Conservation (phyloP, 371 early-diverging fungal species). For the Mucor piriformis region DNA sequence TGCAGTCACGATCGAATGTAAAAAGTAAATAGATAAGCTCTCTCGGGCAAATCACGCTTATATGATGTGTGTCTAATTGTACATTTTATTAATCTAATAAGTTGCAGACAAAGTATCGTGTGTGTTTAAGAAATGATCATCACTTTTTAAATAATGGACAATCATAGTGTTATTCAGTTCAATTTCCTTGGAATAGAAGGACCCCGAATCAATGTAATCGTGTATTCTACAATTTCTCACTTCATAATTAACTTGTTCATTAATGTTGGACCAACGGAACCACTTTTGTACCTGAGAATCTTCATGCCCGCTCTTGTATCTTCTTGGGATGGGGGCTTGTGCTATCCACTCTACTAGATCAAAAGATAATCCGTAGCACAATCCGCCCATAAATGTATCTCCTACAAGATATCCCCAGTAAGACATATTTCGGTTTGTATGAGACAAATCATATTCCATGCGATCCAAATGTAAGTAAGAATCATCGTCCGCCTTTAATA, state of each 20-base stretch:
- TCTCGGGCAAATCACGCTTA: too few species aligned
- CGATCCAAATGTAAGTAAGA: background rate
- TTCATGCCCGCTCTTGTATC: background rate
- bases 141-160: background rate
- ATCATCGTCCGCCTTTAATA: background rate
- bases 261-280: background rate
- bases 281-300: slow-evolving; percentile 1
- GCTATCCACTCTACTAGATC: background rate
- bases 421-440: background rate
- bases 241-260: background rate
- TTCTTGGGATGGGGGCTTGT: background rate
- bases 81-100: background rate
- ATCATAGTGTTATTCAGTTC: background rate
- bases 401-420: background rate
- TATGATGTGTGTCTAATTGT: too few species aligned
- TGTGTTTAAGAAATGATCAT: background rate
- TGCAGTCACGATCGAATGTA: too few species aligned
- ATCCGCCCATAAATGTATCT: background rate
- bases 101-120: background rate
- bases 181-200: background rate
- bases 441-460: background rate
- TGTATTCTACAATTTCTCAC: background rate
- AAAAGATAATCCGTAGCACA: background rate
- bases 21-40: too few species aligned
- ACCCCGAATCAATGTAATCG: background rate